Evolutionary conservation across 83 land plant species (phyloP), one percentile per base, ranked within the genome.

Genomic region (Diphasiastrum complanatum): DNA sequence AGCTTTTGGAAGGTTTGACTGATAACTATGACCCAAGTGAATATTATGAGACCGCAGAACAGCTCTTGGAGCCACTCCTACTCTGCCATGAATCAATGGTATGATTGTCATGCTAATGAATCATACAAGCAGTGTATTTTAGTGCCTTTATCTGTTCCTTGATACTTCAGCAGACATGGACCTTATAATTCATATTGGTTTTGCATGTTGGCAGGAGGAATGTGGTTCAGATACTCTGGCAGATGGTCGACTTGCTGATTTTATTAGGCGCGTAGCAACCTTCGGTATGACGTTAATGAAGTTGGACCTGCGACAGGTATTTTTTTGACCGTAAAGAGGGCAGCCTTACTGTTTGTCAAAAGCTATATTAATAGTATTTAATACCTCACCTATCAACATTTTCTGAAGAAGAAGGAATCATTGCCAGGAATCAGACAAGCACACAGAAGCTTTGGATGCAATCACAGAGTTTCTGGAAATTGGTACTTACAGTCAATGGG

Each of bases 241-340:
- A 43, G 90, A 92, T 68, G 97, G 97, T 18, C 76, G 95, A 34
- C 73, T 92, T 4, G 82, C 85, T 47, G 95, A 92, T 53, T 68
- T 92, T 25, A 92, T 92, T 45, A 60, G 95, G 33, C 79, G 95
- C 47, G 87, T 92, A 46, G 70, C 87, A 36, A 92, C 90, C 0
- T 92, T 92, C 76, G 95, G 97, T 10, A 82, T 92, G 95, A 79
- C 87, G 40, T 65, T 92, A 59, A 87, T 92, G 95, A 87, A 92
- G 77, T 83, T 92, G 61, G 97, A 92, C 46, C 48, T 92, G 36
- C 91, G 97, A 19, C 97, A 92, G 95, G 95, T 84, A 48, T 52
- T 34, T 2, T n/a, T n/a, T 16, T 8, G 12, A 40, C 43, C 8
- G 12, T n/a, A n/a, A n/a, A n/a, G n/a, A n/a, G n/a, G n/a, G n/a